Base-by-base conservation (phyloP, 495 filamentous ascomycete species). In the Ramalina peruviana region DNA sequence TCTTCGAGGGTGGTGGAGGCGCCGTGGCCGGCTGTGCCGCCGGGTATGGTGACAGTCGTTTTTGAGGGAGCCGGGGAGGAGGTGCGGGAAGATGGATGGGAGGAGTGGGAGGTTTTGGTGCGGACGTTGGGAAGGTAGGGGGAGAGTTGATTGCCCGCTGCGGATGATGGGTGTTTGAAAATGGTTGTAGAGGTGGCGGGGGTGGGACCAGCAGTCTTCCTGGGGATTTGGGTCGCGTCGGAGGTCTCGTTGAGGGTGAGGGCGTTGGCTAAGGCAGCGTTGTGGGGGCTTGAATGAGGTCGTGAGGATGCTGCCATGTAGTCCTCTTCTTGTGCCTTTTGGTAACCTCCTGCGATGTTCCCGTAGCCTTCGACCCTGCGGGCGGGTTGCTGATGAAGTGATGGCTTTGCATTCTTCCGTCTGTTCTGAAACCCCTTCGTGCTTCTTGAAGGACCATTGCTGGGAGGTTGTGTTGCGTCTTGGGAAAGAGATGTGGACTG, bases 21-120 rank as follows among this genome's bases (percentile, higher is more conserved):
- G 20, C 85, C 83, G 40, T 85, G 81, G 83, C 87, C 87, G 12
- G 85, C 72, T 25, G 73, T 76, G 19, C 84, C 85, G 19, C 85
- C 85, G 0, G 81, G 63, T 36, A 88, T 76, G 49, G 76, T 72
- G 30, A 87, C 61, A 58, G 82, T 86, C 33, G 80, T 70, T 39
- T 68, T 72, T 4, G 43, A 21, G 49, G 67, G 65, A 19, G 62
- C 65, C 0, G 73, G 65, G 1, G 68, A 72, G 1, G 70, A 58
- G 2, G 70, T 73, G 9, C 75, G 72, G 5, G 74, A 80, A 17
- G 17, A 17, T 5, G 13, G n/a, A 7, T 37, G 25, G 33, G 26
- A 36, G 11, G 77, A 77, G 15, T 69, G 76, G 39, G 73, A 66
- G 2, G 74, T 79, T 13, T 76, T 77, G 13, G 69, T 74, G 36